These are phyloP conservation scores for Trichocladium uniseriatum DNA, from an alignment of 495 filamentous ascomycete genomes.

Conservation along the genomic window DNA sequence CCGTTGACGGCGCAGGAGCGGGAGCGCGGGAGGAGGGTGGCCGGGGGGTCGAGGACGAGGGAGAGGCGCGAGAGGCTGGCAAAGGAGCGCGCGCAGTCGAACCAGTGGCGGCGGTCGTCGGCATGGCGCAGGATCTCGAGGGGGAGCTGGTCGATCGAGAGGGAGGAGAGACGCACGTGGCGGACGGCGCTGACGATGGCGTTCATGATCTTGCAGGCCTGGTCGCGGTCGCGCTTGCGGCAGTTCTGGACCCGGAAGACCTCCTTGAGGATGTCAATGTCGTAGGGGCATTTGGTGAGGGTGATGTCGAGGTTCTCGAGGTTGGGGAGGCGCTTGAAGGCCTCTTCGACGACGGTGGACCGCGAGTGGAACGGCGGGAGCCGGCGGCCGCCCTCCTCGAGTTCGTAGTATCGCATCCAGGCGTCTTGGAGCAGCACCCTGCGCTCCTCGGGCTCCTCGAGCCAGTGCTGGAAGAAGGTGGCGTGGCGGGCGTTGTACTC, in stretches of 20 bases:
- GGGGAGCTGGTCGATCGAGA: constrained; percentile 39
- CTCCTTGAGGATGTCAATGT: constrained; percentile 30
- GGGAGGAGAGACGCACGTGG: constrained; percentile 28
- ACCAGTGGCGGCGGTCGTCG: constrained; percentile 35
- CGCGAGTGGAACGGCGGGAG: constrained; percentile 34
- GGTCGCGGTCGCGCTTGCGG: constrained; percentile 33
- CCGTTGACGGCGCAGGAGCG: constrained; percentile 35
- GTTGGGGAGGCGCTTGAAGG: constrained; percentile 36
- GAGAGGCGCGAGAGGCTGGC: constrained; percentile 29
- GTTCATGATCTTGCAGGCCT: constrained; percentile 36
- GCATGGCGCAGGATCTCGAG: constrained; percentile 35
- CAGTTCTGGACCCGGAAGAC: constrained; percentile 34
- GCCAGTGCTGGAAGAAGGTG: constrained; percentile 34
- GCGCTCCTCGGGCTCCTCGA: constrained; percentile 31
- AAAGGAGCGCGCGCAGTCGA: constrained; percentile 36
- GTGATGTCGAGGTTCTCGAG: constrained; percentile 35
- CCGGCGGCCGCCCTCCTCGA: constrained; percentile 25
- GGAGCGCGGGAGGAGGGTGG: constrained; percentile 24
- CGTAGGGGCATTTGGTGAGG: constrained; percentile 34
- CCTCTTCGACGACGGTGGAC: constrained; percentile 31
- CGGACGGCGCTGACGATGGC: constrained; percentile 36
- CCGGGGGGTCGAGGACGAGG: constrained; percentile 33
- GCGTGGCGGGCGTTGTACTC: constrained; percentile 36
- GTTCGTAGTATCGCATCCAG: constrained; percentile 31
- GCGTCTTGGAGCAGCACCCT: constrained; percentile 30